These are phyloP conservation scores for Ogataea dorogensis DNA, from an alignment of 805 yeast species.

Conservation along the genomic window DNA sequence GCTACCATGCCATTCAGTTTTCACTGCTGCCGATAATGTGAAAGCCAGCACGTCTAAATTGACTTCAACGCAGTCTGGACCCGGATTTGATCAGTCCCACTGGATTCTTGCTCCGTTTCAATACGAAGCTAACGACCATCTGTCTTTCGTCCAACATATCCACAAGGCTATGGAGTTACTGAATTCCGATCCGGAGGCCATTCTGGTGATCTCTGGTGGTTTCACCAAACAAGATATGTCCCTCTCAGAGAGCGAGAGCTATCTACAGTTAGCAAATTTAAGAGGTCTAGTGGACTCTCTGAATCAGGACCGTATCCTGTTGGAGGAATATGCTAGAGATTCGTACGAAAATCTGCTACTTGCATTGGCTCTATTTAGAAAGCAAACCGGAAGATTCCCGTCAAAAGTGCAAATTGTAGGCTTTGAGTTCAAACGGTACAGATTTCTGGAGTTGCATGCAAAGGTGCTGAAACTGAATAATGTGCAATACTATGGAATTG, in stretches of 20 bases:
- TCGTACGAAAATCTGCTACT: slow-evolving; percentile 75
- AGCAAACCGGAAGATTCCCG: slow-evolving; percentile 50
- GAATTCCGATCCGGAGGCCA: slow-evolving; percentile 20
- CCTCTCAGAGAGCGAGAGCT: slow-evolving; percentile 58
- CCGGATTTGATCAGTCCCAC: slow-evolving; percentile 49
- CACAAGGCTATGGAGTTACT: slow-evolving; percentile 40
- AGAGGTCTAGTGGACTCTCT: slow-evolving; percentile 27
- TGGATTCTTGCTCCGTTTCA: slow-evolving; percentile 75
- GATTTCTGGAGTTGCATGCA: slow-evolving; percentile 59
- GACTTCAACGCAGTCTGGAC: slow-evolving; percentile 22
- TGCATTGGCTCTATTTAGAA: slow-evolving; percentile 53
- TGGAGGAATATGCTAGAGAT: slow-evolving; percentile 77
- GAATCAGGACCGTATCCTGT: slow-evolving; percentile 32
- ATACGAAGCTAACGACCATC: slow-evolving; percentile 64
- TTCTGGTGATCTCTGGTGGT: slow-evolving; percentile 51
- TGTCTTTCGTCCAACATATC: slow-evolving; percentile 63
- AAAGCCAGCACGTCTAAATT: slow-evolving; percentile 1
- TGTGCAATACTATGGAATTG: slow-evolving; percentile 53
- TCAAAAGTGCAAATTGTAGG: slow-evolving; percentile 57
- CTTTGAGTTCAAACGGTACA: slow-evolving; percentile 64
- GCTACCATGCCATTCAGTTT: slow-evolving; percentile 45
- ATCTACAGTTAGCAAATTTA: slow-evolving; percentile 43
- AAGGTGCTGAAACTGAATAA: slow-evolving; percentile 46
- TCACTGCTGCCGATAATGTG: slow-evolving; percentile 13
- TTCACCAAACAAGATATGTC: slow-evolving; percentile 58